Conservation (phyloP, 83 land plant genomes). For the Picea abies region DNA sequence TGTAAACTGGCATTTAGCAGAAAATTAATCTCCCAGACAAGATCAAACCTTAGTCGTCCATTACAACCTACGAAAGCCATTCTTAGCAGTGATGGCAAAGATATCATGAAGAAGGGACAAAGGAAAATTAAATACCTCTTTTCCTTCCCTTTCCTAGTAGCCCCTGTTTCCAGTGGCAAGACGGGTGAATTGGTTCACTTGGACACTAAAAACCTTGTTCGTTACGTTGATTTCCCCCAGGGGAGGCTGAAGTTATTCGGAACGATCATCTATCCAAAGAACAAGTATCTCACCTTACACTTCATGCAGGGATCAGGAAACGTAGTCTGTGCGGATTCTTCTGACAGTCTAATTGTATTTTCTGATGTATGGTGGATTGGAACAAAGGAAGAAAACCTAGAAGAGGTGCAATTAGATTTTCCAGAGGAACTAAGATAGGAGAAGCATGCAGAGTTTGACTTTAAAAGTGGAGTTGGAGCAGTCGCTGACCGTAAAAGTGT, state of each 20-base stretch:
- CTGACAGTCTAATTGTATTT: conserved; percentile 90
- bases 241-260: conserved; percentile 94
- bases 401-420: too few species aligned
- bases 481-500: conserved; percentile 21
- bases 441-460: too few species aligned
- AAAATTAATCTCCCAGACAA: too few species aligned
- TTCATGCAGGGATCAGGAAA: conserved; percentile 66
- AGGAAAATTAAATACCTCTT: conserved; percentile 79
- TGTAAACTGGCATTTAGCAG: too few species aligned
- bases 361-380: conserved; percentile 98
- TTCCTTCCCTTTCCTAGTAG: conserved; percentile 88
- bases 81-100: too few species aligned
- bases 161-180: conserved; percentile 84
- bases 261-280: conserved; percentile 88
- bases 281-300: conserved; percentile 85
- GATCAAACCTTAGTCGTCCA: too few species aligned
- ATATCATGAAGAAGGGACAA: too few species aligned
- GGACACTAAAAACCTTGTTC: conserved; percentile 77
- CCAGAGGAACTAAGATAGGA: too few species aligned
- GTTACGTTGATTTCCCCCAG: conserved; percentile 90
- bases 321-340: conserved; percentile 83
- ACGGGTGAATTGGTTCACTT: conserved; percentile 85
- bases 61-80: too few species aligned
- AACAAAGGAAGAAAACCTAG: conserved; percentile 86
- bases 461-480: conserved; percentile 86